Base-by-base conservation (phyloP, 345 rosid species). In the Eucalyptus camaldulensis region DNA sequence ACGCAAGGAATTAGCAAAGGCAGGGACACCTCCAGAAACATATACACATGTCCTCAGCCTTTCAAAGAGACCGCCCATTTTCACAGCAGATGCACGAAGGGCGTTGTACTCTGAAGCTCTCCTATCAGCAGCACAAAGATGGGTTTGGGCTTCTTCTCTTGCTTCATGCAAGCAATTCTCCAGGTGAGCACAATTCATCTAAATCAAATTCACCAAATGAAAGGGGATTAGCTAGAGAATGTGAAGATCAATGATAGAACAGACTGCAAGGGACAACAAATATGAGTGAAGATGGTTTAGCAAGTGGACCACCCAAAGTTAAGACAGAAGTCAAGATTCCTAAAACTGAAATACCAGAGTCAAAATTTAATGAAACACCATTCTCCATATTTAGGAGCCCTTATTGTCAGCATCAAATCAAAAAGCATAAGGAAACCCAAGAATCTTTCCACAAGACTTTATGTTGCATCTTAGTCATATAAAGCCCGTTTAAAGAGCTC, bases 151-250 rank as follows among this genome's bases (percentile, higher is more conserved):
- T 93, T 97, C 99, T 92, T 98, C 96, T 92, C 99, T 96, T 90
- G 99, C 99, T 92, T 98, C 99, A 92, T 98, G 99, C 93, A 98
- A 94, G 92, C 98, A 96, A 91, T 96, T 98, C 93, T 98, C 99
- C 92, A 98, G 93, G 95, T 96, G 99, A 67, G 97, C 99, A 91
- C 99, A 96, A 88, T 98, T 98, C 99, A 98, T 96, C 99, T 98
- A 94, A 92, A 49, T 85, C 88, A 87, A 80, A 67, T 88, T 49
- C n/a, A 19, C 54, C 54, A 40, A 80, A 50, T 29, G 83, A 43
- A 47, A 86, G 67, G 31, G 6, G n/a, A 76, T 76, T 76, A 76
- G 87, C 87, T 44, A 49, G 53, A 29, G 25, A 58, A 81, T 80
- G 56, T 65, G 67, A 81, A 80, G 76, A 76, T 81, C 47, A 33